phyloP scores from a whole-genome alignment of 2,329 filamentous ascomycete genomes.

The Leptographium wingfieldii region DNA sequence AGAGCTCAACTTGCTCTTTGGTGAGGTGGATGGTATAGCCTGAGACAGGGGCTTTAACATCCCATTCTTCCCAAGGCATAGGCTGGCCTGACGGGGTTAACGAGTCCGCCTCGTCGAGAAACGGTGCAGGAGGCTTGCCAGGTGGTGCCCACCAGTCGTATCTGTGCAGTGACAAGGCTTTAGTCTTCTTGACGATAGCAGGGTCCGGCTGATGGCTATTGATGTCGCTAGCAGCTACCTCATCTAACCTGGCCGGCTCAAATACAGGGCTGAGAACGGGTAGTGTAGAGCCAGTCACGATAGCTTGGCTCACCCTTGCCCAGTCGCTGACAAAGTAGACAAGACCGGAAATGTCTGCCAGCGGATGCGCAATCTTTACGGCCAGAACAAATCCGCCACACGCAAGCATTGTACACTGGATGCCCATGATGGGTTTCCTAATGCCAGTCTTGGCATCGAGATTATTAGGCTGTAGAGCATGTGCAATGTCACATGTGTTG shows the following conservation, averaged over 20 bases:
- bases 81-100: background rate
- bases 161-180: constrained; percentile 1
- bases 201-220: background rate
- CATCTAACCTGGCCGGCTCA: background rate
- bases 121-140: background rate
- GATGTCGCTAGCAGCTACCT: constrained; percentile 1
- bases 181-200: background rate
- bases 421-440: constrained; percentile 3
- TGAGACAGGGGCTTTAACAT: constrained; percentile 1
- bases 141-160: constrained; percentile 5
- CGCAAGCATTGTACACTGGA: constrained; percentile 3
- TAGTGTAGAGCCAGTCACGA: background rate
- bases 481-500: constrained; percentile 1
- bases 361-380: constrained; percentile 3
- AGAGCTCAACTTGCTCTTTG: background rate
- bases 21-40: constrained; percentile 2
- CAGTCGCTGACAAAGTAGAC: constrained; percentile 2
- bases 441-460: background rate
- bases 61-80: constrained; percentile 4
- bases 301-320: constrained; percentile 2
- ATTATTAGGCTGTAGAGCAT: constrained; percentile 1
- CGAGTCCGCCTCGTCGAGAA: background rate
- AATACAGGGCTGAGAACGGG: constrained; percentile 2
- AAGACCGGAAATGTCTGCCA: constrained; percentile 2
- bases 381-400: constrained; percentile 3